Percentiles rank a stretch among this genome's conserved stretches.
Evolutionary conservation across 306 rosid genomes (phyloP).

Genomic region (Vigna radiata): DNA sequence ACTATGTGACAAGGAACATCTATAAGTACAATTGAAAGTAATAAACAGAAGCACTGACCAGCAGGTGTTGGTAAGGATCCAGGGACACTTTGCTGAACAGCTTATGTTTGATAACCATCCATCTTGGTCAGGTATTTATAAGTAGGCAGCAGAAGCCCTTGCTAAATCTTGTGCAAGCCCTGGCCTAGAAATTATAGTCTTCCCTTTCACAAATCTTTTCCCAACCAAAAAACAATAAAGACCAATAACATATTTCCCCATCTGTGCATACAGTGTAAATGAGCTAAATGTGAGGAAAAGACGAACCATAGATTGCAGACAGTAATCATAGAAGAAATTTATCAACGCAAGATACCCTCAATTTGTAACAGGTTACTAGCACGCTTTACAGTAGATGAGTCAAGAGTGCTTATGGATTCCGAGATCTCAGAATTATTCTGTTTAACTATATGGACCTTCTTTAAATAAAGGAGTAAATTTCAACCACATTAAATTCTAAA

Average conservation of each 20-base stretch:
- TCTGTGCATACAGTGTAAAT: neutral
- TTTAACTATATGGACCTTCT: neutral
- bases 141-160: neutral
- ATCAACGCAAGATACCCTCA: neutral
- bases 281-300: neutral
- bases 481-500: slow-evolving; percentile 14
- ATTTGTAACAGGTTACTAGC: neutral
- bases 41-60: neutral
- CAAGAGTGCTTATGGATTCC: neutral
- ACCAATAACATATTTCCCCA: neutral
- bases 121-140: neutral
- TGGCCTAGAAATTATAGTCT: neutral
- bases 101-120: neutral
- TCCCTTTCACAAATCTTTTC: neutral
- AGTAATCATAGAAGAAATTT: neutral
- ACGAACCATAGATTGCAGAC: neutral
- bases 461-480: neutral
- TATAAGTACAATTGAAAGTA: neutral
- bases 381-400: neutral
- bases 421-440: neutral
- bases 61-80: neutral
- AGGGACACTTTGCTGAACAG: neutral
- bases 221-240: neutral
- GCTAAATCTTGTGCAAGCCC: neutral
- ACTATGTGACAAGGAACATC: neutral